phyloP scores from a whole-genome alignment of 305 asterid genomes.

The Fraxinus sp. region DNA sequence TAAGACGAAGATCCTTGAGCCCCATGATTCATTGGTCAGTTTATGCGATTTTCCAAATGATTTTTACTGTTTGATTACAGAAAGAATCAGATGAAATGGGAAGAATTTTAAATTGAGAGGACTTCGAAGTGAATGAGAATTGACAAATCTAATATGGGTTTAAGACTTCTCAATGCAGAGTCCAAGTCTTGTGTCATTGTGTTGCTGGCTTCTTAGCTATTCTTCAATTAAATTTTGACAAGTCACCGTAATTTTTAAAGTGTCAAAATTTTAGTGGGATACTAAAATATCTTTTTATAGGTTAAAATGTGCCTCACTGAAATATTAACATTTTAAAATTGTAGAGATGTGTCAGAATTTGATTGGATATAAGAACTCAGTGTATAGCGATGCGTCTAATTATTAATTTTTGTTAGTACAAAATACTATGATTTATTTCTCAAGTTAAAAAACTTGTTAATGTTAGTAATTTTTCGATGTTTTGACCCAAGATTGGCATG shows the following conservation, averaged over 20 bases:
- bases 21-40: constrained; percentile 30
- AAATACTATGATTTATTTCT: neutral
- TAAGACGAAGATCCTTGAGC: constrained; percentile 44
- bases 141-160: constrained; percentile 15
- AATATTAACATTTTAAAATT: neutral
- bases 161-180: neutral
- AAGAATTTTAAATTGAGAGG: neutral
- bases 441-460: neutral
- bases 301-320: neutral
- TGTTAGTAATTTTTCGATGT: neutral
- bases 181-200: neutral
- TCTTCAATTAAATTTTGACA: neutral
- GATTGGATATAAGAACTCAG: neutral
- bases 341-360: neutral
- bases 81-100: neutral
- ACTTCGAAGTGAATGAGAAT: constrained; percentile 20
- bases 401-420: neutral
- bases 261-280: neutral
- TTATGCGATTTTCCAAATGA: neutral
- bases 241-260: neutral
- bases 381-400: neutral
- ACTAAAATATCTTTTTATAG: neutral
- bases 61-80: neutral
- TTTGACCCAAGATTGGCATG: neutral
- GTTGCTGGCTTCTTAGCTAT: neutral